These are phyloP conservation scores for Cordia subcordata DNA, from an alignment of 257 asterid genomes.

Conservation along the genomic window DNA sequence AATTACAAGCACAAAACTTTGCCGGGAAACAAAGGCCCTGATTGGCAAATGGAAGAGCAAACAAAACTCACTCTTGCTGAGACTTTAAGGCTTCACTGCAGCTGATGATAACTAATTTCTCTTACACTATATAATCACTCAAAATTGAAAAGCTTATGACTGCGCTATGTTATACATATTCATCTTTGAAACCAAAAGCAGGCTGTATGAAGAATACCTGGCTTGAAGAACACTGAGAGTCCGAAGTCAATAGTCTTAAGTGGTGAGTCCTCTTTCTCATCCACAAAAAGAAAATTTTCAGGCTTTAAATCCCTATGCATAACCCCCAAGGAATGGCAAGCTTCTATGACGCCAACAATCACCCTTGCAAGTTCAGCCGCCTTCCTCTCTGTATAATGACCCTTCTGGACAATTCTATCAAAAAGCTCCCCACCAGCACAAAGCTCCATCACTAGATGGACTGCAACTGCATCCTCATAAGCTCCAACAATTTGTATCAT, in stretches of 20 bases:
- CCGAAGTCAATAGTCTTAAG: constrained; percentile 80
- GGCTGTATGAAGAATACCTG: constrained; percentile 36
- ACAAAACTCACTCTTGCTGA: too few species aligned
- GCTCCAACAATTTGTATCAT: constrained; percentile 68
- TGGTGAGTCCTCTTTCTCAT: constrained; percentile 55
- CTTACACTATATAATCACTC: too few species aligned
- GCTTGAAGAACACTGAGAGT: constrained; percentile 72
- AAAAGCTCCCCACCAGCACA: constrained; percentile 88
- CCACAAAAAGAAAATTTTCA: constrained; percentile 66
- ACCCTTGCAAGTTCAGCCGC: constrained; percentile 87
- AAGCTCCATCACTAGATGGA: constrained; percentile 81
- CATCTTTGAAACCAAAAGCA: too few species aligned
- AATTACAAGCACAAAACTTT: too few species aligned
- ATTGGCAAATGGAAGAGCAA: too few species aligned
- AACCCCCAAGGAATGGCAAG: constrained; percentile 86
- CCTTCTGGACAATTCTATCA: constrained; percentile 69
- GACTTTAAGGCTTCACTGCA: too few species aligned
- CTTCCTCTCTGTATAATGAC: constrained; percentile 79
- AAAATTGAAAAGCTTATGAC: too few species aligned
- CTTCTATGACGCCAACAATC: constrained; percentile 68
- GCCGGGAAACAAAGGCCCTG: too few species aligned
- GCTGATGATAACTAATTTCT: too few species aligned
- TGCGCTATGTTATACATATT: too few species aligned
- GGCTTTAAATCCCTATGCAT: constrained; percentile 89
- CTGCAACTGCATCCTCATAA: constrained; percentile 74